Evolutionary conservation across 352 stramenopile genomes (phyloP).

Genomic region (Thraustochytrium striatum): DNA sequence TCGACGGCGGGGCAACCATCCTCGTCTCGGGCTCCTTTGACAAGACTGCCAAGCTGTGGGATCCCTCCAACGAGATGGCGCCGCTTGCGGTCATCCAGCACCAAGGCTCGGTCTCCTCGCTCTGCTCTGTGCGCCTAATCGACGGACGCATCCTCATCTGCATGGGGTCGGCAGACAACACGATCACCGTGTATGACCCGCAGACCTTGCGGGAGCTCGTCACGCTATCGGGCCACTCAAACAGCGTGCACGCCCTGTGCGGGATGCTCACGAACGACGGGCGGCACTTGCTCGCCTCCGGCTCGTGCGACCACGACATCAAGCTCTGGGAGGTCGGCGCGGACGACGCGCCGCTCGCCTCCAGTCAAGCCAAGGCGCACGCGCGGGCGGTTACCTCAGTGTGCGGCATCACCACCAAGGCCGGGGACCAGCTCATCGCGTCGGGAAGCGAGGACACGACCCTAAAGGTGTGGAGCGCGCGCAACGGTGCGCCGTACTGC

Average conservation of each 20-base stretch:
- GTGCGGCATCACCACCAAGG: neutral
- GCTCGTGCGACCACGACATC: neutral
- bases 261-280: neutral
- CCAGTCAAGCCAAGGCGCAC: neutral
- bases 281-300: neutral
- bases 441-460: neutral
- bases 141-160: neutral
- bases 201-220: neutral
- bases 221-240: neutral
- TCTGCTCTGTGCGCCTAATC: neutral
- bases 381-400: neutral
- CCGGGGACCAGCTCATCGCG: neutral
- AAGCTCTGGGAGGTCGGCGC: neutral
- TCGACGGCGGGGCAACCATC: neutral
- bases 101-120: neutral
- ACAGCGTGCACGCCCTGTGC: neutral
- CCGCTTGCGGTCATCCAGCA: neutral
- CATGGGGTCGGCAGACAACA: neutral
- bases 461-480: neutral
- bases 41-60: neutral
- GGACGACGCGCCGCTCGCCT: neutral
- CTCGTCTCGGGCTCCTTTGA: constrained; percentile 5
- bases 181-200: neutral
- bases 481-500: neutral
- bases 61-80: neutral